These are phyloP conservation scores for Pezicula carpinea DNA, from an alignment of 2,329 filamentous ascomycete species.

Conservation along the genomic window DNA sequence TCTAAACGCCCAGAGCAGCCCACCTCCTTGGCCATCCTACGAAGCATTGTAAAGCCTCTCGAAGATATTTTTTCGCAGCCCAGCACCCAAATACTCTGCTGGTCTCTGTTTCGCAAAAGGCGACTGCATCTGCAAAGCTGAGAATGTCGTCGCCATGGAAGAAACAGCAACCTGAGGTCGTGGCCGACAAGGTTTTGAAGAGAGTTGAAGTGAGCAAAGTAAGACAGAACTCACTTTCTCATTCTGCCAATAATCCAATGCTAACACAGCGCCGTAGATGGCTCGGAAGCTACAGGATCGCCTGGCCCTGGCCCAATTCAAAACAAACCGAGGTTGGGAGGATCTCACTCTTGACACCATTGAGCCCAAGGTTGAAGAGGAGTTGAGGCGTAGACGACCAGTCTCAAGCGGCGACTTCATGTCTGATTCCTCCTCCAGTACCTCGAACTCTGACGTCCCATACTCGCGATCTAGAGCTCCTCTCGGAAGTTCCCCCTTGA, in stretches of 20 bases:
- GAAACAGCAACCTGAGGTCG: constrained; percentile 55
- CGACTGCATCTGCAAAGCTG: background rate
- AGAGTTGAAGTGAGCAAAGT: constrained; percentile 74
- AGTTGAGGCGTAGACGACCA: constrained; percentile 69
- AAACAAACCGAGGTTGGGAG: constrained; percentile 93
- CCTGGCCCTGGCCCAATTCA: constrained; percentile 92
- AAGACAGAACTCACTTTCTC: constrained; percentile 18
- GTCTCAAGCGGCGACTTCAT: constrained; percentile 64
- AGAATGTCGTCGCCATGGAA: constrained; percentile 57
- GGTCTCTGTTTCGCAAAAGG: too few species aligned
- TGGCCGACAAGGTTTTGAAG: constrained; percentile 65
- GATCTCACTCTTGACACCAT: constrained; percentile 81
- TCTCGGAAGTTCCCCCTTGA: constrained; percentile 78
- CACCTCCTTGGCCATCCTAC: background rate
- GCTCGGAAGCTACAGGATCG: constrained; percentile 89
- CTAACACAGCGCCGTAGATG: constrained; percentile 57
- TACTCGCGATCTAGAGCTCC: constrained; percentile 50
- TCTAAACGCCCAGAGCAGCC: background rate
- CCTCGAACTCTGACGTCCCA: constrained; percentile 66
- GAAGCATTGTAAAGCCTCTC: background rate
- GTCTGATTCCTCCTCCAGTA: constrained; percentile 78
- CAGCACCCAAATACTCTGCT: background rate
- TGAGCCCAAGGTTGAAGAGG: constrained; percentile 77
- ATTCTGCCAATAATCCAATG: constrained; percentile 17
- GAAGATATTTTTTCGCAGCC: background rate